phyloP scores from a whole-genome alignment of 2,329 filamentous ascomycete species.

The Diaporthe nobilis region DNA sequence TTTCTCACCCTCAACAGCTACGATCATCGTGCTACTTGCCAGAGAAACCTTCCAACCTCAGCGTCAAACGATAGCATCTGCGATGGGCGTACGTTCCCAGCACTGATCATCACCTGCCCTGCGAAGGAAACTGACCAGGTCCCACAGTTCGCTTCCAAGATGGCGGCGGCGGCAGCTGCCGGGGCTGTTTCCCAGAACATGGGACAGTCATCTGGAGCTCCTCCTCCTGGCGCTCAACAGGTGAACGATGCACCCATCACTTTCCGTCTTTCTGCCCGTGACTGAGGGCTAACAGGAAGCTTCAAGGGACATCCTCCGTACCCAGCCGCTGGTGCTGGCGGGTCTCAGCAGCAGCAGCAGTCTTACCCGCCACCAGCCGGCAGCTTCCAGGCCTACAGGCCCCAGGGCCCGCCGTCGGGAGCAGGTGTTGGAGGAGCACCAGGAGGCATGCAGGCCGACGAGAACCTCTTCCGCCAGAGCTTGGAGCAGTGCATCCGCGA shows the following conservation, averaged over 20 bases:
- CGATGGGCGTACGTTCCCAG: neutral
- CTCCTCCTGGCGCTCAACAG: neutral
- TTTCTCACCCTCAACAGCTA: neutral
- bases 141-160: conserved; percentile 21
- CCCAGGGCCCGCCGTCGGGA: neutral
- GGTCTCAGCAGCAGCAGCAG: neutral
- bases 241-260: neutral
- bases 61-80: neutral
- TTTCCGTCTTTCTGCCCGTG: neutral
- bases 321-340: neutral
- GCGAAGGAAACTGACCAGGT: neutral
- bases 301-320: conserved; percentile 6
- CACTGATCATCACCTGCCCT: neutral
- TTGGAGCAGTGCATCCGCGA: conserved; percentile 22
- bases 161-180: conserved; percentile 10
- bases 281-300: neutral
- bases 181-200: neutral
- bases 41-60: neutral
- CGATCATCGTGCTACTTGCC: neutral
- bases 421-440: neutral
- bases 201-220: conserved; percentile 11
- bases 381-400: conserved; percentile 18
- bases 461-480: conserved; percentile 22
- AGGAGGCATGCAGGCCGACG: neutral
- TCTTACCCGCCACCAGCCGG: neutral